These are phyloP conservation scores for Elymus sibiricus DNA, from an alignment of 176 grass and related monocot species.

Conservation along the genomic window DNA sequence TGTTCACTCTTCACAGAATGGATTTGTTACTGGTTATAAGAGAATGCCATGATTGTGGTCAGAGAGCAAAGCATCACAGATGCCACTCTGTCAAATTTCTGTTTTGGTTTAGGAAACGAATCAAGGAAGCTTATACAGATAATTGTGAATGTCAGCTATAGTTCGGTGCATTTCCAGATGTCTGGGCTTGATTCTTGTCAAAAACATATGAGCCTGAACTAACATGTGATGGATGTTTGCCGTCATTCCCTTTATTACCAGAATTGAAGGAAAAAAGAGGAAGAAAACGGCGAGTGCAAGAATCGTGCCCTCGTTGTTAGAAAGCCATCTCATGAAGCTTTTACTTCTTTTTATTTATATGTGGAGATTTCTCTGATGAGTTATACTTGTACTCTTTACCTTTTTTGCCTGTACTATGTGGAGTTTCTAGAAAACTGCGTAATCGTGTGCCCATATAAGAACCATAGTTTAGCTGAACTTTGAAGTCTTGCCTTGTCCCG, in stretches of 20 bases:
- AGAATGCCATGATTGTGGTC: slow-evolving; percentile 9
- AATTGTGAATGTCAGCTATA: slow-evolving; percentile 29
- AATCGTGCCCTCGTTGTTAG: slow-evolving; percentile 22
- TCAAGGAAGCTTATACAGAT: slow-evolving; percentile 23
- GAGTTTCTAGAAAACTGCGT: slow-evolving; percentile 30
- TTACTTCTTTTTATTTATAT: slow-evolving; percentile 18
- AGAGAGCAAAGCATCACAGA: slow-evolving; percentile 10
- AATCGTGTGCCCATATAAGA: slow-evolving; percentile 12
- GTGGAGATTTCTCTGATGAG: slow-evolving; percentile 25
- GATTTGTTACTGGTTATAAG: slow-evolving; percentile 30
- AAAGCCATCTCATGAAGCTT: slow-evolving; percentile 18
- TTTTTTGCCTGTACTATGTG: slow-evolving; percentile 33
- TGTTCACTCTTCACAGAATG: slow-evolving; percentile 7
- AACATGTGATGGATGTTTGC: slow-evolving; percentile 26
- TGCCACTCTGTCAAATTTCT: slow-evolving; percentile 18
- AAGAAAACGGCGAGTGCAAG: background rate
- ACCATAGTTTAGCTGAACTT: slow-evolving; percentile 31
- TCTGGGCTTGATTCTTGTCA: slow-evolving; percentile 23
- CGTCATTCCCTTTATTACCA: slow-evolving; percentile 16
- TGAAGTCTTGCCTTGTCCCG: slow-evolving; percentile 8
- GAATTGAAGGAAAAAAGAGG: background rate
- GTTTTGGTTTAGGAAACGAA: slow-evolving; percentile 7
- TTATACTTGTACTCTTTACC: slow-evolving; percentile 31
- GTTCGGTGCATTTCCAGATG: slow-evolving; percentile 17
- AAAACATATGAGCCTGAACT: slow-evolving; percentile 22